A percentile compares a stretch with the other conserved stretches of the same genome.
Evolutionary conservation across 1,284 basidiomycete genomes (phyloP).

Genomic region (Ustilago xerochloae): DNA sequence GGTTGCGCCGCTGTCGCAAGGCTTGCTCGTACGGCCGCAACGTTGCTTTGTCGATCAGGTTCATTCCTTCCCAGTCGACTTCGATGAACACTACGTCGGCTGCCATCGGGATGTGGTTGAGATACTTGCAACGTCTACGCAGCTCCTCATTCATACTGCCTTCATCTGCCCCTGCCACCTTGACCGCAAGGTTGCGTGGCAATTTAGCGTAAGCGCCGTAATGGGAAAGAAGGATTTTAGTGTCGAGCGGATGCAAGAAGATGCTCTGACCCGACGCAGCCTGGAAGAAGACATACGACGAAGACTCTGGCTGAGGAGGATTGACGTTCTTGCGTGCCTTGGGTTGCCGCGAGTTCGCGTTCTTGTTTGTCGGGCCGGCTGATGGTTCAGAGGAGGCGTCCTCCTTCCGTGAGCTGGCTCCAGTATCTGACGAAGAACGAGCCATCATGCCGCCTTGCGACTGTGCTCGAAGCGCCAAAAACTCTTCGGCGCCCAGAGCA

Average conservation of each 20-base stretch:
- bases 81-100: conserved; percentile 95
- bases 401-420: background rate
- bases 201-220: conserved; percentile 85
- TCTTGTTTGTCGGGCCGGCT: conserved; percentile 4
- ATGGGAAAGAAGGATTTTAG: conserved; percentile 87
- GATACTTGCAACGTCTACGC: conserved; percentile 92
- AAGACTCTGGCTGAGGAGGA: conserved; percentile 57
- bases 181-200: conserved; percentile 82
- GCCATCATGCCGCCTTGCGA: conserved; percentile 27
- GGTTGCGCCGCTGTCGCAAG: conserved; percentile 53
- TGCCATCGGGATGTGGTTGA: conserved; percentile 88
- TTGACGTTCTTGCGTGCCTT: conserved; percentile 56
- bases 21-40: conserved; percentile 60
- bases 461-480: conserved; percentile 34
- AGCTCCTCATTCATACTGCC: conserved; percentile 86
- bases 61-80: conserved; percentile 73
- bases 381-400: background rate
- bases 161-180: conserved; percentile 79
- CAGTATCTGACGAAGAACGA: conserved; percentile 7
- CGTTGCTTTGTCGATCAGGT: conserved; percentile 46
- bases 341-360: conserved; percentile 3
- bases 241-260: conserved; percentile 94
- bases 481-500: conserved; percentile 38
- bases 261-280: conserved; percentile 89
- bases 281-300: conserved; percentile 90